These are phyloP conservation scores for Papilionanthe hybrid DNA, from an alignment of 116 monocot genomes.

Conservation along the genomic window DNA sequence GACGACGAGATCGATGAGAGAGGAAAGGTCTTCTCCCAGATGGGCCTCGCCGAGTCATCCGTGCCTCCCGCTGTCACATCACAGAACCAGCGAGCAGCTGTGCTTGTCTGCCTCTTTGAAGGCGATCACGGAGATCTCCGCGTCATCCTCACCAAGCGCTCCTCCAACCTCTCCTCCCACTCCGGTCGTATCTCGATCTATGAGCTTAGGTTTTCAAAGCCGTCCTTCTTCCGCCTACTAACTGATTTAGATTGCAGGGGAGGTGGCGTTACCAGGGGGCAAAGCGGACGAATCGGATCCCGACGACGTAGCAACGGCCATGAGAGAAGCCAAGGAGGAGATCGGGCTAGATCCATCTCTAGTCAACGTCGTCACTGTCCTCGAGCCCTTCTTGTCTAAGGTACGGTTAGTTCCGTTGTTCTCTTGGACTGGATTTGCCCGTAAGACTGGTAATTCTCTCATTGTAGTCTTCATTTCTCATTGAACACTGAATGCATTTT, in stretches of 20 bases:
- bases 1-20: conserved; percentile 45
- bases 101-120: conserved; percentile 31
- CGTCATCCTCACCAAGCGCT: conserved; percentile 89
- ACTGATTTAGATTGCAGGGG: conserved; percentile 32
- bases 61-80: conserved; percentile 9
- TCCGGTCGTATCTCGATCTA: conserved; percentile 39
- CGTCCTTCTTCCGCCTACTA: background rate
- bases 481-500: background rate
- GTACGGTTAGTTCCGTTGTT: conserved; percentile 21
- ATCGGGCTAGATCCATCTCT: conserved; percentile 77
- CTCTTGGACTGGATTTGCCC: too few species aligned
- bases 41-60: conserved; percentile 41
- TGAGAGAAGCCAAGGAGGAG: conserved; percentile 87
- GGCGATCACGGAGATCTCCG: too few species aligned
- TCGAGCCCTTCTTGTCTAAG: conserved; percentile 80
- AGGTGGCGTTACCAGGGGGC: conserved; percentile 92
- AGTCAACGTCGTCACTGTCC: conserved; percentile 60
- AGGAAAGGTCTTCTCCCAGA: conserved; percentile 59
- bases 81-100: conserved; percentile 52
- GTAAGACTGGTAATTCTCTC: too few species aligned
- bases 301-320: conserved; percentile 70
- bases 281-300: conserved; percentile 84
- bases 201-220: background rate
- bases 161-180: conserved; percentile 73
- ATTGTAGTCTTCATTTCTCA: background rate